Evolutionary conservation across 768 basidiomycete species (phyloP), one percentile per base, ranked within the genome.

Genomic region (Phylloporus scabripes): DNA sequence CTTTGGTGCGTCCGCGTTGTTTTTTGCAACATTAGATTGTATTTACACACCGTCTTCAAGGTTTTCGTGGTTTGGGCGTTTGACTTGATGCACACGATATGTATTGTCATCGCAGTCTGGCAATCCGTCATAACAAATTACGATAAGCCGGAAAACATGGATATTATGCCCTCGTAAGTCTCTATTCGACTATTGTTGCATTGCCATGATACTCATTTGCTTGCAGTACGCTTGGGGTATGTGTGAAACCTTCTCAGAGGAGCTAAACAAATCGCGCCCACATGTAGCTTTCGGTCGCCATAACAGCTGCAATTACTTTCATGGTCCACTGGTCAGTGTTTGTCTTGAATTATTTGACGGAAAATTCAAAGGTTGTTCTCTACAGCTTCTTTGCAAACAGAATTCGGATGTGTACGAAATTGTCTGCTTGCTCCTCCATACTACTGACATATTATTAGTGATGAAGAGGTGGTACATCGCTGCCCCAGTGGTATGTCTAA

Each of bases 401-500:
- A 51, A 63, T 67, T 29, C 58, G 67, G n/a, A 65, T 59, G 63
- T 46, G 65, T 67, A 55, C 53, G 65, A 14, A 15, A n/a, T 39
- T 41, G 15, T 23, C 14, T 12, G 3, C 5, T 5, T 2, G 38
- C 28, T 24, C 17, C 0, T 1, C 1, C n/a, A 24, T 18, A 14
- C 49, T 21, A 1, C 51, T 64, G 24, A 64, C 28, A 0, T 1
- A 2, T 42, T 44, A 28, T 1, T 32, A 67, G 65, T 67, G 51
- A 67, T 63, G 21, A 67, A 67, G 49, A 65, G 31, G 28, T 69
- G 62, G 65, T 68, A 67, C 34, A 37, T 63, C 3, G 65, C 65
- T 0, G 63, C 48, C 2, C 65, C 65, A n/a, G 31, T 67, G 29
- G 65, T 66, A 51, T 0, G 65, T 53, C 3, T 17, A 0, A 8